Percentiles rank a stretch among this genome's conserved stretches.
Evolutionary conservation across 1,284 basidiomycete genomes (phyloP).

Genomic region (Cystobasidium sp.): DNA sequence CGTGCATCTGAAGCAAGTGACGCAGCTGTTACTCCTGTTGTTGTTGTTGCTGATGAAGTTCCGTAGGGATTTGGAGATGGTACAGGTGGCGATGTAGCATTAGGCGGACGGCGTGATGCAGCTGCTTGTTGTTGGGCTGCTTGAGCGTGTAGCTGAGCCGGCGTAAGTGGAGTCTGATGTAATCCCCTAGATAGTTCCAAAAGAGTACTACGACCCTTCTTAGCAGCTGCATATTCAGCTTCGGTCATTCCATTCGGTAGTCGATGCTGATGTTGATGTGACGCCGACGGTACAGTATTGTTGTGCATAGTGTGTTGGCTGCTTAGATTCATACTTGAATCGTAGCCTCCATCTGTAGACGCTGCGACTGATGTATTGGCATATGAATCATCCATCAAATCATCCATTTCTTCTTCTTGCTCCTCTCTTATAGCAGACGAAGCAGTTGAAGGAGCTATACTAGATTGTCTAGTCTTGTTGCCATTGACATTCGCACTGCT

Average conservation of each 20-base stretch:
- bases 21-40: neutral
- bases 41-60: neutral
- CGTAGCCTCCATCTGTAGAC: neutral
- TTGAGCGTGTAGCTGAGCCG: conserved; percentile 10
- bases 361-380: conserved; percentile 8
- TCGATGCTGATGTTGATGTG: neutral
- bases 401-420: conserved; percentile 6
- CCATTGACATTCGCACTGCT: neutral
- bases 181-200: neutral
- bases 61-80: neutral
- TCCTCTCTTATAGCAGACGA: conserved; percentile 20
- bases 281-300: no score
- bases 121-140: conserved; percentile 1
- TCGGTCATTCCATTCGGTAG: neutral
- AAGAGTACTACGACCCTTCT: no score
- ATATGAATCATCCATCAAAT: neutral
- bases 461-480: conserved; percentile 14
- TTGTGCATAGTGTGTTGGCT: no score
- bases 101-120: neutral
- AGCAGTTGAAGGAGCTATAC: conserved; percentile 20
- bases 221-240: neutral
- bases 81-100: neutral
- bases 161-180: neutral
- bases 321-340: neutral
- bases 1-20: neutral